These are phyloP conservation scores for Cercophora sp. DNA, from an alignment of 495 filamentous ascomycete genomes.

Conservation along the genomic window DNA sequence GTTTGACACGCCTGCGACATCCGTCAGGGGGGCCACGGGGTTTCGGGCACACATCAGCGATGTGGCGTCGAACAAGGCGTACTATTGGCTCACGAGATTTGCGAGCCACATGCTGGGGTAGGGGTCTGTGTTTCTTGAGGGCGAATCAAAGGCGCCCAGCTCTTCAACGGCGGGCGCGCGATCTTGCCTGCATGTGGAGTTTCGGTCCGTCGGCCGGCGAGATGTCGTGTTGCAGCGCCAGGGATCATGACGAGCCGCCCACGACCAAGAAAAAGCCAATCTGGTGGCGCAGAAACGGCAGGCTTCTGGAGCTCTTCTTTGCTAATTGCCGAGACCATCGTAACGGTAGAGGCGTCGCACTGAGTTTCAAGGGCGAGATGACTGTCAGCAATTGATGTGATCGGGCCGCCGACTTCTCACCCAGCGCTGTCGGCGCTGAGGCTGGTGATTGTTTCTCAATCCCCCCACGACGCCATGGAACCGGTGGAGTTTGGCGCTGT, in stretches of 20 bases:
- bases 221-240: constrained; percentile 19
- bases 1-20: constrained; percentile 1
- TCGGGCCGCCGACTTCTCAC: too few species aligned
- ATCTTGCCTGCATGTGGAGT: constrained; percentile 38
- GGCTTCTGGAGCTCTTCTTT: constrained; percentile 12
- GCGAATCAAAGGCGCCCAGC: constrained; percentile 22
- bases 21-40: constrained; percentile 17
- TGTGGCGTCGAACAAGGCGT: constrained; percentile 14
- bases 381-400: too few species aligned
- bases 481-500: too few species aligned
- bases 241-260: constrained; percentile 19
- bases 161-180: constrained; percentile 25
- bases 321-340: background rate
- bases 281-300: constrained; percentile 27
- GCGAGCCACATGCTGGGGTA: constrained; percentile 16
- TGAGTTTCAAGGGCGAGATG: background rate
- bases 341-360: background rate
- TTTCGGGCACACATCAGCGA: constrained; percentile 25
- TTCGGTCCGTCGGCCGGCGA: constrained; percentile 35
- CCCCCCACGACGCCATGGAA: too few species aligned
- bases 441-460: too few species aligned
- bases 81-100: constrained; percentile 18
- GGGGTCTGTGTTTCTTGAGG: background rate
- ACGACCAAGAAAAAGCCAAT: constrained; percentile 17
- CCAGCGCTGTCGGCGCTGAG: too few species aligned